Conservation (phyloP, 441 rosid species). For the Populus hybrid region DNA sequence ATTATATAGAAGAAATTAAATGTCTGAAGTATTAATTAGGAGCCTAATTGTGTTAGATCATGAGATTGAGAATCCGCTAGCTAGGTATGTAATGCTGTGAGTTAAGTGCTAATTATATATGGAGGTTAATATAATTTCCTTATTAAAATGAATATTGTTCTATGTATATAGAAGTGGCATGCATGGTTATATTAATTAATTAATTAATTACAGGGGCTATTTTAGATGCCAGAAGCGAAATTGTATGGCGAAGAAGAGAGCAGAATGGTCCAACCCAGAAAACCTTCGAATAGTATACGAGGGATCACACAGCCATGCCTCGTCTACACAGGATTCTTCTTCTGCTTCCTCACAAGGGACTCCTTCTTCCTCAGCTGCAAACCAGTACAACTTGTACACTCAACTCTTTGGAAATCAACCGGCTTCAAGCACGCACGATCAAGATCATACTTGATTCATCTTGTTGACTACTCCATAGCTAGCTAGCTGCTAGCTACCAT, state of each 20-base stretch:
- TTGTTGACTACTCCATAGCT: too few relatives aligned
- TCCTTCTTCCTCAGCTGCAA: constrained; percentile 4
- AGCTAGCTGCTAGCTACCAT: too few relatives aligned
- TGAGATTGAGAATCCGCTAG: too few relatives aligned
- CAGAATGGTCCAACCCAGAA: constrained; percentile 30
- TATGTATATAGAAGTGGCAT: too few relatives aligned
- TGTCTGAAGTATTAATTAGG: too few relatives aligned
- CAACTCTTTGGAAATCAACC: constrained; percentile 28
- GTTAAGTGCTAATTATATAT: too few relatives aligned
- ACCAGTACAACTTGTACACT: constrained; percentile 28
- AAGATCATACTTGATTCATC: background rate
- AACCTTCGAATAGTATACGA: constrained; percentile 28
- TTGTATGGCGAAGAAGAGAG: constrained; percentile 36
- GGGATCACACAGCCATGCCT: constrained; percentile 29
- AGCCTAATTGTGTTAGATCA: too few relatives aligned
- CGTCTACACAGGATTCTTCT: background rate
- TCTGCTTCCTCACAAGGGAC: background rate
- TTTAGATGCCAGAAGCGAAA: constrained; percentile 29
- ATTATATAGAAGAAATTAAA: too few relatives aligned
- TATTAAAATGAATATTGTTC: too few relatives aligned
- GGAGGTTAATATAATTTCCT: too few relatives aligned
- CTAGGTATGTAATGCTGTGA: too few relatives aligned
- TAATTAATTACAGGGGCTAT: constrained; percentile 27
- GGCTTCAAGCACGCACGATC: background rate
- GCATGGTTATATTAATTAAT: too few relatives aligned